Percentiles rank a stretch among this genome's conserved stretches.
Conservation (phyloP, 1,284 basidiomycete species). For the Naganishia cerealis region DNA sequence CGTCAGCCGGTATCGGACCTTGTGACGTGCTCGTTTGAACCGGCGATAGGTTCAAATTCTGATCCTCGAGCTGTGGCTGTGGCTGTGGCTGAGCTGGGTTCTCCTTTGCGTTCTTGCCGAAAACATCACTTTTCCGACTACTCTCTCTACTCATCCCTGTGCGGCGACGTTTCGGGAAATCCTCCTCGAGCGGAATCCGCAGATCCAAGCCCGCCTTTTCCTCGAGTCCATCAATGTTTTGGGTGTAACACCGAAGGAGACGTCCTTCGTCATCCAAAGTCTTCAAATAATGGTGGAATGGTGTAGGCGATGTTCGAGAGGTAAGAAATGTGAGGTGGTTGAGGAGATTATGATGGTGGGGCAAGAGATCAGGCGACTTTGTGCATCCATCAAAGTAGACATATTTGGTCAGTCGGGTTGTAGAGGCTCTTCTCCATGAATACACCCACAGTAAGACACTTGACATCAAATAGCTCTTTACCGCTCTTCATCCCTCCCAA, state of each 20-base stretch:
- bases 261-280: constrained; percentile 72
- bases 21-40: background rate
- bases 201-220: constrained; percentile 71
- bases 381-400: constrained; percentile 20
- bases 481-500: constrained; percentile 57
- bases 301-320: constrained; percentile 71
- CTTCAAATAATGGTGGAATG: constrained; percentile 76
- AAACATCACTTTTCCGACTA: constrained; percentile 24
- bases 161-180: constrained; percentile 20
- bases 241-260: constrained; percentile 85
- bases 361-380: constrained; percentile 60
- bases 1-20: background rate
- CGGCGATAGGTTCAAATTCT: background rate
- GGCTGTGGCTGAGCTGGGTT: background rate
- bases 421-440: background rate
- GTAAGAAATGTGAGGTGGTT: constrained; percentile 76
- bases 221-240: constrained; percentile 91
- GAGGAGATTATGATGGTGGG: constrained; percentile 70
- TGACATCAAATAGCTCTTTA: constrained; percentile 87
- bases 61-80: background rate
- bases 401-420: background rate
- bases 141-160: constrained; percentile 26
- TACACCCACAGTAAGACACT: constrained; percentile 67
- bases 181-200: constrained; percentile 37
- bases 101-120: background rate